Evolutionary conservation across 2,329 filamentous ascomycete species (phyloP), one percentile per base, ranked within the genome.

Genomic region (Penicillium nordicum): DNA sequence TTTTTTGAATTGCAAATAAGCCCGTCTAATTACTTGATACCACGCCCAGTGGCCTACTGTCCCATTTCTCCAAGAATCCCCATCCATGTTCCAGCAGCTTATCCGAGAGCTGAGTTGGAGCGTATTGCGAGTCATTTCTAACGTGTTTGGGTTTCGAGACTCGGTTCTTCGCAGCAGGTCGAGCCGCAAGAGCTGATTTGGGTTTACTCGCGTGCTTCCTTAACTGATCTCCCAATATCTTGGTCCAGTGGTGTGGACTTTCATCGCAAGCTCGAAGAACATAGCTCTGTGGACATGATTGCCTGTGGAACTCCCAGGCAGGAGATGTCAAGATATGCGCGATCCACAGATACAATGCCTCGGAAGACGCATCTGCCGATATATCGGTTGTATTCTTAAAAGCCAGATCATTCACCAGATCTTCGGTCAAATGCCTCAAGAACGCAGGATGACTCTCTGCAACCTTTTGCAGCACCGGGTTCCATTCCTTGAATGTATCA

Each of bases 331-430:
- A 61, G 10, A 84, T 70, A 62, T 82, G 79, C 9, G 75, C 61
- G 27, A 82, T 62, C 82, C 82, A 84, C 34, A 75, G 67, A 58
- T 73, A 79, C 32, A 79, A 51, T 2, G 73, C 78, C 67, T 83
- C 78, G 36, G 67, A 67, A 7, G 66, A 61, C 0, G 73, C 65
- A 57, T 76, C 67, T 27, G 59, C 44, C 29, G 69, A 63, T 32
- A 57, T 27, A 55, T 66, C 53, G 41, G 59, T 38, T 34, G 53
- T 36, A 4, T 49, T 53, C 30, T 63, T 53, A 44, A 67, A 66
- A 2, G 70, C 70, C 53, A 81, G 64, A 11, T 61, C 57, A 23
- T 69, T 57, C 6, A 74, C 67, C 62, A 82, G 67, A 30, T 69
- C 66, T 32, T 75, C 71, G 3, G 72, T 64, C 23, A 82, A 64